These are phyloP conservation scores for Penicillium ucsense DNA, from an alignment of 495 filamentous ascomycete genomes.

Conservation along the genomic window DNA sequence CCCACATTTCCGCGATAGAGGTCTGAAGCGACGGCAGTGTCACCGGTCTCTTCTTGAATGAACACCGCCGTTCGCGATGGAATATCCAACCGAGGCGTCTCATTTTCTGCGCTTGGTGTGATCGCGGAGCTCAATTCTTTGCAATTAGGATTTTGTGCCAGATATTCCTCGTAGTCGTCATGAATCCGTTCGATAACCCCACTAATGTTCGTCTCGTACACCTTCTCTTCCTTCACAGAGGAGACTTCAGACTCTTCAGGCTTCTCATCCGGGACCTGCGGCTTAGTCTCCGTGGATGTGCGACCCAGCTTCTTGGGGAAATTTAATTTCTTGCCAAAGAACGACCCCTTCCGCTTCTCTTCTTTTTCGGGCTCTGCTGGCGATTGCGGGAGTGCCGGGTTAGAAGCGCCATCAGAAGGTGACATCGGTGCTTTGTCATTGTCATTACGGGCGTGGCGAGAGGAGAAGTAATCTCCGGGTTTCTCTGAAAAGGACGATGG, in stretches of 20 bases:
- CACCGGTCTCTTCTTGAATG: constrained; percentile 85
- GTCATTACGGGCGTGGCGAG: constrained; percentile 14
- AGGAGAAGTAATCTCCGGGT: constrained; percentile 60
- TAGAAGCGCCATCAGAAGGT: constrained; percentile 39
- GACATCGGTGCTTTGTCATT: constrained; percentile 32
- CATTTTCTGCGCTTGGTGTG: constrained; percentile 65
- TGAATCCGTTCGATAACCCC: constrained; percentile 73
- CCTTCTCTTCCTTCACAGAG: constrained; percentile 58
- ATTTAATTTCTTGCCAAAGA: constrained; percentile 83
- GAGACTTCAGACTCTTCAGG: constrained; percentile 66
- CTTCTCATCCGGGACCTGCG: constrained; percentile 66
- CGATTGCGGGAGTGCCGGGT: constrained; percentile 40
- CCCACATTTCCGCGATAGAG: constrained; percentile 82
- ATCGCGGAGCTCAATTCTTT: constrained; percentile 53
- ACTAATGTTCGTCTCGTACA: constrained; percentile 71
- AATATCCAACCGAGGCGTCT: constrained; percentile 76
- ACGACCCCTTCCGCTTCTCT: constrained; percentile 56
- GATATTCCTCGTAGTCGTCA: constrained; percentile 65
- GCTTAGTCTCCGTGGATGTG: constrained; percentile 69
- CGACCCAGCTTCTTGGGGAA: constrained; percentile 80
- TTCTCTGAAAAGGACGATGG: constrained; percentile 39
- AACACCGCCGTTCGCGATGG: constrained; percentile 76
- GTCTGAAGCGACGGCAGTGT: constrained; percentile 83
- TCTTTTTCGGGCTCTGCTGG: constrained; percentile 62
- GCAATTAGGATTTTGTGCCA: constrained; percentile 41